phyloP scores from a whole-genome alignment of 2,329 filamentous ascomycete species.

The Coniochaeta prunicola region DNA sequence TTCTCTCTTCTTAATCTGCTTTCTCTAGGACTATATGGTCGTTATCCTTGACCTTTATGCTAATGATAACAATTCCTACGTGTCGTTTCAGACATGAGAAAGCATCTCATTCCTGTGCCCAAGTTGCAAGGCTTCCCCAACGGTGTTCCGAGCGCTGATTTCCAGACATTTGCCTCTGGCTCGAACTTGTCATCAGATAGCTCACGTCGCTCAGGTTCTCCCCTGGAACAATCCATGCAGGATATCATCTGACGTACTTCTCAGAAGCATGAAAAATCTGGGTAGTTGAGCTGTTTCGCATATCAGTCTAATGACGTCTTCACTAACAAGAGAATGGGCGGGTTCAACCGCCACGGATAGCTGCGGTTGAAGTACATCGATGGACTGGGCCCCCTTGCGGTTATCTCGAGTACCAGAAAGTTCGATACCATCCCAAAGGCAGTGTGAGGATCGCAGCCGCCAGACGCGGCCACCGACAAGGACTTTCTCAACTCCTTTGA shows the following conservation, averaged over 20 bases:
- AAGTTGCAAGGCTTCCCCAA: background rate
- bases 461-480: background rate
- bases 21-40: background rate
- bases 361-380: too few species aligned
- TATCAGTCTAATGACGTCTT: background rate
- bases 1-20: background rate
- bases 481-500: too few species aligned
- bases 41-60: background rate
- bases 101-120: background rate
- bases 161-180: background rate
- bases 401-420: background rate
- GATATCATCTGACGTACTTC: background rate
- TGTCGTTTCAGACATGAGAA: background rate
- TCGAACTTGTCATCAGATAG: background rate
- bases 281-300: background rate
- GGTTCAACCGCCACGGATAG: too few species aligned
- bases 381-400: too few species aligned
- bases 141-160: background rate
- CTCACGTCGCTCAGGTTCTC: background rate
- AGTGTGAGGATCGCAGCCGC: background rate
- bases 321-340: too few species aligned
- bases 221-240: background rate
- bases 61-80: background rate
- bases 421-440: background rate
- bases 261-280: background rate